A percentile compares a stretch with the other conserved stretches of the same genome.
These are phyloP conservation scores for Phytophthora hybrid DNA, from an alignment of 352 stramenopile genomes.

Conservation along the genomic window DNA sequence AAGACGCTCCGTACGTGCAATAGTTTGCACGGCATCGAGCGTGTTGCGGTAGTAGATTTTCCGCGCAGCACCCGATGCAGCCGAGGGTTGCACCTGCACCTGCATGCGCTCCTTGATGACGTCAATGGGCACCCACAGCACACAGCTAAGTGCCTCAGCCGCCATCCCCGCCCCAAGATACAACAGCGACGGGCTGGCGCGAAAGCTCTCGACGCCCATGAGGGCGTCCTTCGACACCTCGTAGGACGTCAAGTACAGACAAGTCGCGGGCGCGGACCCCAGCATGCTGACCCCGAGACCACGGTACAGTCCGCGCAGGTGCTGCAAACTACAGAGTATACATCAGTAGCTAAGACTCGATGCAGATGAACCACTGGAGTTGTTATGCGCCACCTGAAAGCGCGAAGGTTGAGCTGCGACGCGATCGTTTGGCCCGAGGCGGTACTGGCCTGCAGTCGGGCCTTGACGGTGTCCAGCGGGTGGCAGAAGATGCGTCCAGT, in stretches of 20 bases:
- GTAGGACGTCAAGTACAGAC: slow-evolving; percentile 98
- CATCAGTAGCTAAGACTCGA: no score
- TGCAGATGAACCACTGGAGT: no score
- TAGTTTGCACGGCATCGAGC: slow-evolving; percentile 91
- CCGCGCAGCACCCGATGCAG: neutral
- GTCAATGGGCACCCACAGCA: slow-evolving; percentile 99
- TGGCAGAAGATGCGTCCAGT: slow-evolving; percentile 91
- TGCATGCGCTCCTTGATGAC: slow-evolving; percentile 99
- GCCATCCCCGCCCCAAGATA: slow-evolving; percentile 80
- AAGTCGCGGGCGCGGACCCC: slow-evolving; percentile 95
- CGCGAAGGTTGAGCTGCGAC: slow-evolving; percentile 53
- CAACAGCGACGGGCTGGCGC: slow-evolving; percentile 60
- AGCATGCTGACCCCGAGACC: slow-evolving; percentile 96
- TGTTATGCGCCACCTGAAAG: slow-evolving; percentile 44
- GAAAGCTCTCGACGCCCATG: slow-evolving; percentile 51
- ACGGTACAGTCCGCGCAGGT: slow-evolving; percentile 93
- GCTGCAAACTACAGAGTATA: slow-evolving; percentile 35
- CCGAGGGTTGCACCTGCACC: slow-evolving; percentile 78
- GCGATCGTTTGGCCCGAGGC: slow-evolving; percentile 45
- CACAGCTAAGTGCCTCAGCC: slow-evolving; percentile 89
- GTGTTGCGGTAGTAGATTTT: slow-evolving; percentile 93
- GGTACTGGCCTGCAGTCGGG: slow-evolving; percentile 76
- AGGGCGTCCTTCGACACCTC: slow-evolving; percentile 86
- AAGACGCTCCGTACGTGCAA: slow-evolving; percentile 91
- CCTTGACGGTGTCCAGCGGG: slow-evolving; percentile 93